A percentile compares a stretch with the other conserved stretches of the same genome.
phyloP scores from a whole-genome alignment of 805 yeast genomes.

The Wickerhamiella qilinensis region DNA sequence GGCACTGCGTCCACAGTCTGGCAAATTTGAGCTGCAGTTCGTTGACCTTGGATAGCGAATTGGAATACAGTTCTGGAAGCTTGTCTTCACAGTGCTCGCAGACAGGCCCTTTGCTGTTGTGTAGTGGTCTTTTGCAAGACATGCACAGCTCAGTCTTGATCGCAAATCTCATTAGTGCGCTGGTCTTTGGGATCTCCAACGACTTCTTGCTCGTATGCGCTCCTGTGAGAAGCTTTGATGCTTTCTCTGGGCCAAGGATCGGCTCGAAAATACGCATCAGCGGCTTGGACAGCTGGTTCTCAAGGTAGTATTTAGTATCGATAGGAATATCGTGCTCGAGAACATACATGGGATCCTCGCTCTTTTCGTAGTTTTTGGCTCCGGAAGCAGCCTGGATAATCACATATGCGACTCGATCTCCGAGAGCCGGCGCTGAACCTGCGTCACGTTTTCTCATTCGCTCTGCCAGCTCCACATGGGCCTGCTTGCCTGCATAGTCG shows the following conservation, averaged over 20 bases:
- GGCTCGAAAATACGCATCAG: constrained; percentile 89
- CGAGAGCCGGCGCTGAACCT: constrained; percentile 92
- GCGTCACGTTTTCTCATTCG: constrained; percentile 93
- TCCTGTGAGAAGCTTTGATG: constrained; percentile 66
- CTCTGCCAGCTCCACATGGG: constrained; percentile 92
- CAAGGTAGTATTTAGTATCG: constrained; percentile 86
- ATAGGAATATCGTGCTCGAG: constrained; percentile 84
- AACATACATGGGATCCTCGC: constrained; percentile 92
- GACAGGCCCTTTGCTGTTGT: constrained; percentile 50
- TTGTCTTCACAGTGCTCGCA: constrained; percentile 58
- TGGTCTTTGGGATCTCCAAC: constrained; percentile 55
- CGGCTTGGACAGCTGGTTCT: constrained; percentile 86
- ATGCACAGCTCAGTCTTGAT: constrained; percentile 79
- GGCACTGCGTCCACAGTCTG: constrained; percentile 94
- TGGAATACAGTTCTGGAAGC: constrained; percentile 68
- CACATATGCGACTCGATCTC: constrained; percentile 97
- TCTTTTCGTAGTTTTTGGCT: constrained; percentile 77
- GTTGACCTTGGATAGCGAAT: constrained; percentile 64
- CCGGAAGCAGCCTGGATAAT: constrained; percentile 70
- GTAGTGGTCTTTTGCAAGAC: constrained; percentile 70
- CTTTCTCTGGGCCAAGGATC: constrained; percentile 70
- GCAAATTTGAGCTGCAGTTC: constrained; percentile 69
- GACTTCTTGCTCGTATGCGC: constrained; percentile 66
- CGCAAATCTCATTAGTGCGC: constrained; percentile 85
- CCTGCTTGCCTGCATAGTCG: constrained; percentile 92